These are phyloP conservation scores for Craspedostauros australis DNA, from an alignment of 108 stramenopile species.

Conservation along the genomic window DNA sequence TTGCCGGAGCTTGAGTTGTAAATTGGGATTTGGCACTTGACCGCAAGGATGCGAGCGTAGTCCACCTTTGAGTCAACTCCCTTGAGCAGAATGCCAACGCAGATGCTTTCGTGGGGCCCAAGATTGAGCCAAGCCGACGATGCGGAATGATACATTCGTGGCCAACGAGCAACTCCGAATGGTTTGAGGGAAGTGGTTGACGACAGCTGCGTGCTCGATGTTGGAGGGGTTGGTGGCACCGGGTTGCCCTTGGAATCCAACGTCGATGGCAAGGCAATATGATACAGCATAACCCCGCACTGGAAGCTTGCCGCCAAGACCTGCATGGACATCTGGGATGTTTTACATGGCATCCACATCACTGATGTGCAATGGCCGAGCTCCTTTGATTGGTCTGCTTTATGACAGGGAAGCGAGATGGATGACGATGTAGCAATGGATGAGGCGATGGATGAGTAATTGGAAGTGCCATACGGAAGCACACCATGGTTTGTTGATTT, in stretches of 20 bases:
- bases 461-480: too few relatives aligned
- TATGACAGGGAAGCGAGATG: too few relatives aligned
- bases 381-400: not conserved
- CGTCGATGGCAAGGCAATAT: constrained; percentile 42
- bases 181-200: constrained; percentile 21
- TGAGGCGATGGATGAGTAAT: too few relatives aligned
- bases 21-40: constrained; percentile 20
- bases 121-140: constrained; percentile 27
- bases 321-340: constrained; percentile 30
- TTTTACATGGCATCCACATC: constrained; percentile 45
- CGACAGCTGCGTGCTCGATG: constrained; percentile 20
- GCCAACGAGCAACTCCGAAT: constrained; percentile 18
- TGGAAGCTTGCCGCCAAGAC: constrained; percentile 64
- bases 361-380: constrained; percentile 50
- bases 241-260: constrained; percentile 5
- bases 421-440: too few relatives aligned
- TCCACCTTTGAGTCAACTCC: constrained; percentile 16
- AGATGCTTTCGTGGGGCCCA: constrained; percentile 32
- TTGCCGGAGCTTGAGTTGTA: too few relatives aligned
- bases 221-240: constrained; percentile 6
- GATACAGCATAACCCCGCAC: constrained; percentile 64
- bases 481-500: too few relatives aligned
- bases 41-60: constrained; percentile 14
- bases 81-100: constrained; percentile 14
- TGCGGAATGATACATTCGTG: constrained; percentile 7